phyloP scores from a whole-genome alignment of 495 filamentous ascomycete genomes.

The Aspergillus nidulans region DNA sequence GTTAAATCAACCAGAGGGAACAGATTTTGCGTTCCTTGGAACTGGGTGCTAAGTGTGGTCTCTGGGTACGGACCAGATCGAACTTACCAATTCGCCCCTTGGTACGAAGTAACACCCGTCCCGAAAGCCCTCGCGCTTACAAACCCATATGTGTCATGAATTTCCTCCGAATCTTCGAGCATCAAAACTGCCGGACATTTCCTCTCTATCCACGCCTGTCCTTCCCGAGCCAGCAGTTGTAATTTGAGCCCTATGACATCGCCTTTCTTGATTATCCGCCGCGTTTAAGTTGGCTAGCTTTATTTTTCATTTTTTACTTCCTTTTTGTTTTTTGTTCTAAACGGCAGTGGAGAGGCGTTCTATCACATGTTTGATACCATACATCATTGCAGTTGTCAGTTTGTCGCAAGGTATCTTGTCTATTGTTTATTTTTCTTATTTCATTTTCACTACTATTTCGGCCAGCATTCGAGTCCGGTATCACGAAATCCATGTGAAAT shows the following conservation, averaged over 20 bases:
- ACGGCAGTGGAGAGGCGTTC: conserved; percentile 31
- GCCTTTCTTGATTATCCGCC: not conserved
- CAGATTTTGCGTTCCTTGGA: conserved; percentile 45
- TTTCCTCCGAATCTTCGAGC: not conserved
- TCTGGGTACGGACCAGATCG: not conserved
- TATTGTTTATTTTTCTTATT: too few species aligned
- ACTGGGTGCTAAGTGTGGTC: conserved; percentile 30
- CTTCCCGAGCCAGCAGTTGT: conserved; percentile 4
- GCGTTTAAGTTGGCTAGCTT: not conserved
- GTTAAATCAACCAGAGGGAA: conserved; percentile 41
- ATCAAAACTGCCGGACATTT: not conserved
- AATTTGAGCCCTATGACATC: not conserved
- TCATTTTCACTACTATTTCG: not conserved
- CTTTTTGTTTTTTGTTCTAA: too few species aligned
- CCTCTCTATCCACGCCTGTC: conserved; percentile 6
- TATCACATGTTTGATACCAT: conserved; percentile 19
- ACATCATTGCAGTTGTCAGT: conserved; percentile 2
- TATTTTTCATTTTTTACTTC: conserved; percentile 9
- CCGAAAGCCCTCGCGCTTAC: not conserved
- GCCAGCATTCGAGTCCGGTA: not conserved
- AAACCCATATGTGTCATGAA: not conserved
- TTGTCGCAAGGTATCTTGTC: not conserved
- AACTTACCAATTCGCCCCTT: too few species aligned
- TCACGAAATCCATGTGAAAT: not conserved
- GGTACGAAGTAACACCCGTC: not conserved